Evolutionary conservation across 2,329 filamentous ascomycete species (phyloP), one percentile per base, ranked within the genome.

Genomic region (Trichoderma breve): DNA sequence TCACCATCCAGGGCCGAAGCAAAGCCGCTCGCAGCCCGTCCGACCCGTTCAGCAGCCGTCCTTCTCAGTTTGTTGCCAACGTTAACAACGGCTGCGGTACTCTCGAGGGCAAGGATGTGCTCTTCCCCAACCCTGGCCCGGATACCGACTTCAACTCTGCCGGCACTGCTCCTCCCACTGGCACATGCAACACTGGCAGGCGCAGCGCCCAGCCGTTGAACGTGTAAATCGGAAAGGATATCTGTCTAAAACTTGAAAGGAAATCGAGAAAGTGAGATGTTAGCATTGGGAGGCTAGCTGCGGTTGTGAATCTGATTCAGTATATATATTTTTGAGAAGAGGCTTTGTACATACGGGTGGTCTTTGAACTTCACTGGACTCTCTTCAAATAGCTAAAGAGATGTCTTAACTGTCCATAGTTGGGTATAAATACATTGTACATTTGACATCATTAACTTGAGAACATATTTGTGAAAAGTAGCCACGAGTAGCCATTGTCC

Each of bases 41-140:
- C 26, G 72, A 69, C 8, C 30, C 84, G 61, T 89, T 92, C 79
- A 82, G 83, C 71, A 78, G 80, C 57, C 88, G 91, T 2, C 92
- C 92, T 0, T 81, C 85, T 53, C 86, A 93, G 79, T 92, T 92
- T 78, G 83, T 89, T 51, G 91, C 89, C 78, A 93, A 93, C 77
- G 79, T 92, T 63, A 80, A 79, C 28, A 85, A 87, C 43, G 83
- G 80, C 32, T 92, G 90, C 80, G 81, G 78, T 18, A 90, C 88
- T 9, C 80, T 80, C 1, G 86, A 88, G 74, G 81, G 82, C 24
- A 77, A 83, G 57, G 87, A 91, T 71, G 84, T 90, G 21, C 77
- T 84, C 71, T 92, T 89, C 81, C 90, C 91, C 12, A 78, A 87
- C 39, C 88, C 90, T 1, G 91, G 91, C 15, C 79, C 83, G 3